Percentiles rank a stretch among this genome's conserved stretches.
These are phyloP conservation scores for Sordariomycetes sp. DNA, from an alignment of 2,329 filamentous ascomycete genomes.

Conservation along the genomic window DNA sequence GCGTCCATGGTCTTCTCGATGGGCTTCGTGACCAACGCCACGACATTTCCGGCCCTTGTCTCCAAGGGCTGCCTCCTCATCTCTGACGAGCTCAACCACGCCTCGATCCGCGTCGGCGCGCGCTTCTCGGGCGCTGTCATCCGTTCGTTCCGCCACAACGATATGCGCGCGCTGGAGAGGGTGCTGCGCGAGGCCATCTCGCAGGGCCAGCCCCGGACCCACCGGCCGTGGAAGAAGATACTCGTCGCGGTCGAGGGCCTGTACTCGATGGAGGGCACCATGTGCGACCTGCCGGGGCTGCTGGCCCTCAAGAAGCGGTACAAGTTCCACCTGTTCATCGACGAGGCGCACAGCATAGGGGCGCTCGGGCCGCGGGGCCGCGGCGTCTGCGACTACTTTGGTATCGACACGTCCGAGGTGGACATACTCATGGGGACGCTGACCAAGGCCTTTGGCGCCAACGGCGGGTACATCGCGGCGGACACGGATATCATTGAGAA, in stretches of 20 bases:
- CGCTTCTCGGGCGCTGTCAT: conserved; percentile 92
- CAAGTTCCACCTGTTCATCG: conserved; percentile 92
- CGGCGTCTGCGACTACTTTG: conserved; percentile 96
- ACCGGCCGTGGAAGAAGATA: conserved; percentile 99
- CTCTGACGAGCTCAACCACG: conserved; percentile 95
- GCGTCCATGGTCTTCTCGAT: conserved; percentile 96
- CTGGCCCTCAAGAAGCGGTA: conserved; percentile 83
- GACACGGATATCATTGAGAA: conserved; percentile 89
- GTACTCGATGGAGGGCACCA: conserved; percentile 98
- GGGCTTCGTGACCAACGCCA: conserved; percentile 95
- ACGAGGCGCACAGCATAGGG: conserved; percentile 93
- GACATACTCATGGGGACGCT: conserved; percentile 97
- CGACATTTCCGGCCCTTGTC: conserved; percentile 81
- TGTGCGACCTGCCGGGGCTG: conserved; percentile 92
- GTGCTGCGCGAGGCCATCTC: conserved; percentile 85
- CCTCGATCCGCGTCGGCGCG: conserved; percentile 90
- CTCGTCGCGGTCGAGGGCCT: conserved; percentile 90
- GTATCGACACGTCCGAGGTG: conserved; percentile 72
- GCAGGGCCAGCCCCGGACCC: conserved; percentile 93
- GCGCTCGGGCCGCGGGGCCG: conserved; percentile 79
- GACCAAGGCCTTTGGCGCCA: conserved; percentile 96
- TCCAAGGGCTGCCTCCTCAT: conserved; percentile 89
- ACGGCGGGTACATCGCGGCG: conserved; percentile 87
- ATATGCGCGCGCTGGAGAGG: conserved; percentile 77
- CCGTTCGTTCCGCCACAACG: conserved; percentile 94